Percentiles rank a stretch among this genome's conserved stretches.
Evolutionary conservation across 306 rosid species (phyloP).

Genomic region (Hippophae gyantsensis): DNA sequence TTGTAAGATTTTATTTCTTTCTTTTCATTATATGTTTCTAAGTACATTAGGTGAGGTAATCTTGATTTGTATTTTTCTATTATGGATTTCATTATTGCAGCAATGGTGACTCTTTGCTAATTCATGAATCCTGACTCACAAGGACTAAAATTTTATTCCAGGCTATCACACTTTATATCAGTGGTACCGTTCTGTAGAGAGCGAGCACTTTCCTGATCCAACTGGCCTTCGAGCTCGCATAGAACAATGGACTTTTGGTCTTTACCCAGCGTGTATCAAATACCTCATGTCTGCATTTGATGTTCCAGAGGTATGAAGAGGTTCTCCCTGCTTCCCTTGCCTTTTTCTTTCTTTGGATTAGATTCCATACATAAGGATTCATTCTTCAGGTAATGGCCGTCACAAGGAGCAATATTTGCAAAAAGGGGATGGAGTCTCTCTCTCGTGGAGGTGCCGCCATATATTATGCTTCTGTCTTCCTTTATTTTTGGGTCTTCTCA

Average conservation of each 20-base stretch:
- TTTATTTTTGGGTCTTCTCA: slow-evolving; percentile 90
- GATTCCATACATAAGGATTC: slow-evolving; percentile 7
- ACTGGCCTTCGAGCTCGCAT: slow-evolving; percentile 94
- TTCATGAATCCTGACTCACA: too few relatives aligned
- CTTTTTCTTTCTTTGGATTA: neutral
- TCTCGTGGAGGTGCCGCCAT: slow-evolving; percentile 67
- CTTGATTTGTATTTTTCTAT: too few relatives aligned
- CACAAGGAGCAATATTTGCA: slow-evolving; percentile 74
- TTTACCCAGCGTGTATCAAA: slow-evolving; percentile 96
- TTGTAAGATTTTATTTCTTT: too few relatives aligned
- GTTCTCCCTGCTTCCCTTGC: slow-evolving; percentile 7
- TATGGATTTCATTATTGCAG: too few relatives aligned
- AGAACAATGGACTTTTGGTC: slow-evolving; percentile 93
- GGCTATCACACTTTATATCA: slow-evolving; percentile 89
- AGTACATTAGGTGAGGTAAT: too few relatives aligned
- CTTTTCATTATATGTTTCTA: too few relatives aligned
- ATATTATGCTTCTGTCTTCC: slow-evolving; percentile 84
- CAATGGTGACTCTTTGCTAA: too few relatives aligned
- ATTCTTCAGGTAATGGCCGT: slow-evolving; percentile 86
- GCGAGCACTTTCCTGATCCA: slow-evolving; percentile 95
- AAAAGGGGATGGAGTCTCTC: slow-evolving; percentile 69
- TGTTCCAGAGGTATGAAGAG: slow-evolving; percentile 75
- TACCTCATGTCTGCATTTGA: slow-evolving; percentile 96
- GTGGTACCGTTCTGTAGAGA: slow-evolving; percentile 81
- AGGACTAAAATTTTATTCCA: slow-evolving; percentile 16